Evolutionary conservation across 2,329 filamentous ascomycete genomes (phyloP), one percentile per base, ranked within the genome.

Genomic region (Botryotinia calthae): DNA sequence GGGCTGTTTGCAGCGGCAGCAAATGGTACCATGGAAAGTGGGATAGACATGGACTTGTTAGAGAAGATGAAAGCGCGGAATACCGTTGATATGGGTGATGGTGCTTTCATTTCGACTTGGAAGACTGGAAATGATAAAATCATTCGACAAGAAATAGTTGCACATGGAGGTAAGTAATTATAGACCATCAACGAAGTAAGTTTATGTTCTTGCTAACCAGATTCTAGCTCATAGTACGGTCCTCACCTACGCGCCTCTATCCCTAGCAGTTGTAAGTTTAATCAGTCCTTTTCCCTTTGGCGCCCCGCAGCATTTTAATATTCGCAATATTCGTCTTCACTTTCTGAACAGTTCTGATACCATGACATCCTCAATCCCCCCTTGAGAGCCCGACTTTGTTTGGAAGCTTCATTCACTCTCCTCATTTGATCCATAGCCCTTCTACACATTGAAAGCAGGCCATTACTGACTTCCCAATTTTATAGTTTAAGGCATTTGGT

Each of bases 151-250:
- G 76, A 81, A 51, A 77, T 82, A 72, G 76, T 81, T 12, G 73
- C 74, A 25, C 76, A 79, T 76, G 80, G 79, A 28, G 74, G 80
- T 81, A 74, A 79, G 79, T 78, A 56, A 34, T 14, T 31, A 31
- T 68, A 68, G 70, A 28, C 20, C 18, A 44, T 28, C 34, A 20
- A 25, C 44, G 16, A 73, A 80, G 51, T 51, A 25, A 59, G 79
- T 73, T 37, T 6, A 51, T 14, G 4, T 48, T 37, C 31, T 62
- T 18, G 31, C 63, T 75, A 28, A 76, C 9, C 34, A 8, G 42
- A 31, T 20, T 31, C 1, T 72, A 92, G 90, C 89, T 9, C 92
- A 95, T 79, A 94, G 93, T 79, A 84, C 87, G 68, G 85, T 94
- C 56, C 86, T 93, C 80, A 87, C 87, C 10, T 91, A 88, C 78